Conservation (phyloP, 768 basidiomycete genomes). For the Tylopilus vinaceipallidus region DNA sequence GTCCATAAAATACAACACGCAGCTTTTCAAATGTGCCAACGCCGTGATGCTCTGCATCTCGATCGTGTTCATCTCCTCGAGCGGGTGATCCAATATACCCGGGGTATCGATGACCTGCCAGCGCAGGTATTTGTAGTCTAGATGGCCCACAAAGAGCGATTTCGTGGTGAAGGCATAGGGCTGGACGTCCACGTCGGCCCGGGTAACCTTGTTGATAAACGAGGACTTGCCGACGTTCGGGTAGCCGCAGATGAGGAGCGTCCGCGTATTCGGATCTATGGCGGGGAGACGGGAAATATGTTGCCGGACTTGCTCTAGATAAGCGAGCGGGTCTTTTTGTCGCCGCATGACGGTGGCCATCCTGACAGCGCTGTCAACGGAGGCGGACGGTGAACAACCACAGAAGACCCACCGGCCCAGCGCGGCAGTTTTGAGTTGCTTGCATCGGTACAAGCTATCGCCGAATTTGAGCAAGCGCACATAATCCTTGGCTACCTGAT, state of each 20-base stretch:
- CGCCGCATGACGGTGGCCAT: conserved; percentile 99
- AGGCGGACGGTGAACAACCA: neutral
- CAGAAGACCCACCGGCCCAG: conserved; percentile 77
- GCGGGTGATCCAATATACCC: conserved; percentile 94
- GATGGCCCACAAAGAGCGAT: conserved; percentile 95
- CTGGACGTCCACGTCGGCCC: conserved; percentile 98
- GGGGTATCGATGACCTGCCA: conserved; percentile 99
- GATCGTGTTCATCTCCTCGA: conserved; percentile 99
- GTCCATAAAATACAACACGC: conserved; percentile 98
- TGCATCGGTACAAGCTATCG: conserved; percentile 96
- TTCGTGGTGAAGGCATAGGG: conserved; percentile 99
- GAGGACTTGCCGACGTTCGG: conserved; percentile 99
- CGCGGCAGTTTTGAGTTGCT: conserved; percentile 96
- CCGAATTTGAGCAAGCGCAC: conserved; percentile 96
- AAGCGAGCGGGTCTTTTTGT: conserved; percentile 97
- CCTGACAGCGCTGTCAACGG: conserved; percentile 35
- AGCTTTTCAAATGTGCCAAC: conserved; percentile 91
- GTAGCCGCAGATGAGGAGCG: conserved; percentile 96
- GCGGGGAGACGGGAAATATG: conserved; percentile 98
- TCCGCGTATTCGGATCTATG: conserved; percentile 97
- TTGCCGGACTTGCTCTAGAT: conserved; percentile 98
- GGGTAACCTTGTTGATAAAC: conserved; percentile 99
- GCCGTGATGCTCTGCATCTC: conserved; percentile 99
- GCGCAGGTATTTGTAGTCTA: conserved; percentile 98
- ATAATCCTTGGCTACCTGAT: conserved; percentile 97